Percentiles rank a stretch among this genome's conserved stretches.
Evolutionary conservation across 441 rosid species (phyloP).

Genomic region (Pelargonium citronellum): DNA sequence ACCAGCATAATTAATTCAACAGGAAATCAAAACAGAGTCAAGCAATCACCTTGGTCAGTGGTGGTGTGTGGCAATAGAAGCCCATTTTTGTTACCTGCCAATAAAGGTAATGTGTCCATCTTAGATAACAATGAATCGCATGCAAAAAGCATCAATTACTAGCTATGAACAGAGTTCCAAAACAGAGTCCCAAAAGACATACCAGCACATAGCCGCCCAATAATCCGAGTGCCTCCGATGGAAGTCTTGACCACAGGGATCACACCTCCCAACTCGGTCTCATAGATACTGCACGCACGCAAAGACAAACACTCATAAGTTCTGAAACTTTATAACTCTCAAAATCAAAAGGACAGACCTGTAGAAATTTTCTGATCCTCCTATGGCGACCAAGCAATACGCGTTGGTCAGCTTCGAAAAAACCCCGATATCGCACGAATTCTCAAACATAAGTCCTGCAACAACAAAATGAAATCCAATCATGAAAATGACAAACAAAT

Average conservation of each 20-base stretch:
- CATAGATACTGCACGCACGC: slow-evolving; percentile 48
- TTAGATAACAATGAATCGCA: background rate
- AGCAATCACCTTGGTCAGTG: slow-evolving; percentile 78
- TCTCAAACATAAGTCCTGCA: slow-evolving; percentile 88
- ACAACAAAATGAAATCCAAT: too few relatives aligned
- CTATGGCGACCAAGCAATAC: slow-evolving; percentile 83
- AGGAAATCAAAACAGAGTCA: background rate
- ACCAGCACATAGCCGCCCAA: slow-evolving; percentile 90
- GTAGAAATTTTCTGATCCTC: slow-evolving; percentile 85
- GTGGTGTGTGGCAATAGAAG: slow-evolving; percentile 90
- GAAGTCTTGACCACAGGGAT: slow-evolving; percentile 88
- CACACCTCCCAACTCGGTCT: slow-evolving; percentile 67
- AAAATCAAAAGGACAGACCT: slow-evolving; percentile 39
- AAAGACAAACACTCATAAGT: slow-evolving; percentile 7
- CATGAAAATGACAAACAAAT: too few relatives aligned
- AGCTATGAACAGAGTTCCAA: too few relatives aligned
- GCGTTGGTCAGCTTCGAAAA: slow-evolving; percentile 97
- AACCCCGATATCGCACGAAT: slow-evolving; percentile 83
- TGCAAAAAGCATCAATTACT: too few relatives aligned
- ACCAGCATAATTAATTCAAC: background rate
- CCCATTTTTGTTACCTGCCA: slow-evolving; percentile 84
- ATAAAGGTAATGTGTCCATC: background rate
- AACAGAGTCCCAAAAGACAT: background rate
- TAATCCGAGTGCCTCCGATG: slow-evolving; percentile 68
- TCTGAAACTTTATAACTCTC: background rate